Evolutionary conservation across 768 basidiomycete species (phyloP), one percentile per base, ranked within the genome.

Genomic region (Suillus americanus): DNA sequence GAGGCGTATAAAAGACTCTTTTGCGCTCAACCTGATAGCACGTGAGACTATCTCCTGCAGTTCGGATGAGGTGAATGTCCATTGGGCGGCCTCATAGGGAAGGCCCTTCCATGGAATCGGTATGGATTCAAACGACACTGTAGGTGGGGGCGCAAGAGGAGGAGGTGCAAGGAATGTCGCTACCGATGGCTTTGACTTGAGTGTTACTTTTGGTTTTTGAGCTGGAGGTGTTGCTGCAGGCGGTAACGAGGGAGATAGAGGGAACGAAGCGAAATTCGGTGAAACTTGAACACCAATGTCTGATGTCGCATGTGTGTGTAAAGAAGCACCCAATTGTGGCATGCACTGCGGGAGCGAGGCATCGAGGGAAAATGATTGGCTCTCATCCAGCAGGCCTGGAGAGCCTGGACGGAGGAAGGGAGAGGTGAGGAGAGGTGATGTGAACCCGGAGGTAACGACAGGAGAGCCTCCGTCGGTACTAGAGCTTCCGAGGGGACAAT

Each of bases 1-100:
- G 12, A 93, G 79, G 4, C 90, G 89, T 59, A 92, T 85, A 68
- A 87, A 90, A 3, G 88, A 87, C 64, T 89, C 88, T 65, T 82
- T 80, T 0, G 89, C 86, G 12, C 89, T 89, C 23, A 83, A 78
- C 16, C 89, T 85, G 67, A 93, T 90, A 5, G 89, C 89, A 8
- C 84, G 81, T 37, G 90, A 88, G 23, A 91, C 91, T 64, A 91
- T 84, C 28, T 84, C 80, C 70, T 92, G 91, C 37, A 92, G 82
- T 66, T 84, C 76, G 16, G 73, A 37, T 1, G 81, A 91, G 77
- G 70, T 78, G 67, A 71, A 84, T 72, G 72, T 86, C 85, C 77
- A 92, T 78, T 72, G 89, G 12, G 91, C 91, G 1, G 87, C 88
- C 65, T 92, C 89, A 30, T 91, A 77, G 0, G 90, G 84, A 65